Conservation (phyloP, 352 stramenopile genomes). For the Phytopythium chamaehyphon region DNA sequence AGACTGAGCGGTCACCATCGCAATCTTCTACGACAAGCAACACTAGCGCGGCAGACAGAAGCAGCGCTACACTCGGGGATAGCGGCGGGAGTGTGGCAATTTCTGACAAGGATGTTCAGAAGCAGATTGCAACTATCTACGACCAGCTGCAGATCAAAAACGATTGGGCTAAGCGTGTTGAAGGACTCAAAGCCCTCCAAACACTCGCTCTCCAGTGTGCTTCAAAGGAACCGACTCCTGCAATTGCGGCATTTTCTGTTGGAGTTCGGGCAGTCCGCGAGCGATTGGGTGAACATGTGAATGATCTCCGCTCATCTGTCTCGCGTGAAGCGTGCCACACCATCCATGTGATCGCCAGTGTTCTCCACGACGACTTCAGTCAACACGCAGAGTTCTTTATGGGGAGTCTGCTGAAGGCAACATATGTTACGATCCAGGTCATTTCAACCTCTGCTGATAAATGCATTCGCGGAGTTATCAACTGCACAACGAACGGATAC, state of each 20-base stretch:
- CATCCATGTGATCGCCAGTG: conserved; percentile 56
- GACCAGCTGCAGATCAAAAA: conserved; percentile 63
- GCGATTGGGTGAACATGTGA: conserved; percentile 63
- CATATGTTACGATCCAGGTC: conserved; percentile 86
- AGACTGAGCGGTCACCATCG: conserved; percentile 30
- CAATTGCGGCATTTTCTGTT: conserved; percentile 25
- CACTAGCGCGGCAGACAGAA: conserved; percentile 18
- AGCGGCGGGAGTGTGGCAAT: conserved; percentile 15
- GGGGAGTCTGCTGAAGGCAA: conserved; percentile 69
- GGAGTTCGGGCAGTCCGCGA: conserved; percentile 57
- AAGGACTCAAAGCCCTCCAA: conserved; percentile 59
- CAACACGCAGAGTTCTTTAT: conserved; percentile 70
- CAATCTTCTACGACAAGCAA: conserved; percentile 37
- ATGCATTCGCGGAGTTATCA: conserved; percentile 70
- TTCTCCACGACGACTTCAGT: conserved; percentile 72
- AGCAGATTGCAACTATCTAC: conserved; percentile 43
- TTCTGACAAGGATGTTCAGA: conserved; percentile 58
- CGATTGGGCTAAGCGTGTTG: conserved; percentile 77
- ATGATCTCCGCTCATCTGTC: conserved; percentile 75
- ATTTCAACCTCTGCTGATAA: conserved; percentile 74
- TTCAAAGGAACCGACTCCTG: conserved; percentile 20
- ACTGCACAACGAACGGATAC: conserved; percentile 74
- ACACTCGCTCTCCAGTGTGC: conserved; percentile 45
- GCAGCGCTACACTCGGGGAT: conserved; percentile 3
- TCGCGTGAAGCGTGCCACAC: conserved; percentile 70